Evolutionary conservation across 2,329 filamentous ascomycete genomes (phyloP).

Genomic region (Fusarium brachygibbosum): DNA sequence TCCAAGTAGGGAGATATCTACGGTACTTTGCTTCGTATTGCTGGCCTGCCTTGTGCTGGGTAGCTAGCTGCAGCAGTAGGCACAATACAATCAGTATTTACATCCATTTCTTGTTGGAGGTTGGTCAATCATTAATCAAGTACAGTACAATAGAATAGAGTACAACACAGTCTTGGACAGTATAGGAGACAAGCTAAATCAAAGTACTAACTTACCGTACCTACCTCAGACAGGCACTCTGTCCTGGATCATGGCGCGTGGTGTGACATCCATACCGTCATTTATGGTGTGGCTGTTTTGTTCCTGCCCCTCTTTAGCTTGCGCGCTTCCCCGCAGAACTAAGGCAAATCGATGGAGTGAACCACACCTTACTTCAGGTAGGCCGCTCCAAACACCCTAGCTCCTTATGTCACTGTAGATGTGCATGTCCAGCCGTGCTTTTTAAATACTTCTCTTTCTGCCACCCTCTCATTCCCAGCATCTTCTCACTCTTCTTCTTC

Average conservation of each 20-base stretch:
- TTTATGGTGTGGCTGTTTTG: slow-evolving; percentile 30
- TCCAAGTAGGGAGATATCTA: background rate
- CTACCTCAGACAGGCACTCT: background rate
- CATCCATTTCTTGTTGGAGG: background rate
- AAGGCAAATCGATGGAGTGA: slow-evolving; percentile 8
- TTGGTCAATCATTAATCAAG: no score
- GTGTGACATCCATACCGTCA: slow-evolving; percentile 41
- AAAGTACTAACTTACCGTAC: background rate
- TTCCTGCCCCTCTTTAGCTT: slow-evolving; percentile 22
- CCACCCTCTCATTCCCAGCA: background rate
- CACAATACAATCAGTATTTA: background rate
- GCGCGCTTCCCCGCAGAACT: slow-evolving; percentile 42
- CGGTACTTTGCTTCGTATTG: background rate
- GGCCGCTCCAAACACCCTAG: background rate
- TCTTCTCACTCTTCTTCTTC: slow-evolving; percentile 11
- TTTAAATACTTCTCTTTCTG: slow-evolving; percentile 47
- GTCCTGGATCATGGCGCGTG: slow-evolving; percentile 16
- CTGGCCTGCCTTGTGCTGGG: background rate
- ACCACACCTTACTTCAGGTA: slow-evolving; percentile 9
- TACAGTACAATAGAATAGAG: no score
- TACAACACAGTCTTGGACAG: no score
- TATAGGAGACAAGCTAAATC: background rate
- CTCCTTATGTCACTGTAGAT: slow-evolving; percentile 11
- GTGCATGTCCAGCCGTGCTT: slow-evolving; percentile 1
- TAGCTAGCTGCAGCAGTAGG: background rate